Conservation (phyloP, 2,329 filamentous ascomycete genomes). For the Arthroderma sp. region DNA sequence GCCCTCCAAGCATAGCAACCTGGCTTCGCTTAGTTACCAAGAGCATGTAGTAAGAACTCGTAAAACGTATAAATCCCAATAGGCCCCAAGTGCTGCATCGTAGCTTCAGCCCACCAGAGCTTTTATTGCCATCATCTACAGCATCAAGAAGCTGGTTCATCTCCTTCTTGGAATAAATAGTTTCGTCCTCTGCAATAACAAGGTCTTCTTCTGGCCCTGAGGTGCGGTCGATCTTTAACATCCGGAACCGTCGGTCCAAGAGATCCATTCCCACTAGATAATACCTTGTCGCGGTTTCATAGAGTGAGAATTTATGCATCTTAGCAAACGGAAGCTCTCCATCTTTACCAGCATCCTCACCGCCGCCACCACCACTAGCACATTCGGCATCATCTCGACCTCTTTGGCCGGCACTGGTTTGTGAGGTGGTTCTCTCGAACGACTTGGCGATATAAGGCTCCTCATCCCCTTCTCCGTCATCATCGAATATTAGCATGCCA, state of each 20-base stretch:
- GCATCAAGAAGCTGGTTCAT: constrained; percentile 88
- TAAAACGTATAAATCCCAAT: constrained; percentile 90
- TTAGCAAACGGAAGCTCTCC: constrained; percentile 37
- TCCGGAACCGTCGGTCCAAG: constrained; percentile 74
- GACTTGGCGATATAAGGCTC: constrained; percentile 35
- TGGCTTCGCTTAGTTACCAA: constrained; percentile 92
- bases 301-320: constrained; percentile 97
- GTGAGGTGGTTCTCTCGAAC: constrained; percentile 32
- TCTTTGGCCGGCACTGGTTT: constrained; percentile 28
- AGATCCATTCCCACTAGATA: constrained; percentile 92
- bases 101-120: constrained; percentile 76
- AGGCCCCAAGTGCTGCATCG: constrained; percentile 88
- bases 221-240: constrained; percentile 89
- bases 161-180: constrained; percentile 81
- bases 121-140: constrained; percentile 89
- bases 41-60: constrained; percentile 92
- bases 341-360: constrained; percentile 18
- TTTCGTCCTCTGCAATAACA: constrained; percentile 83
- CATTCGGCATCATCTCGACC: constrained; percentile 21
- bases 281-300: constrained; percentile 86
- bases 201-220: constrained; percentile 65
- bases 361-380: constrained; percentile 17
- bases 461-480: constrained; percentile 31
- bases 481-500: constrained; percentile 23
- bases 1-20: constrained; percentile 88